Base-by-base conservation (phyloP, 306 rosid species). In the Urtica urens region DNA sequence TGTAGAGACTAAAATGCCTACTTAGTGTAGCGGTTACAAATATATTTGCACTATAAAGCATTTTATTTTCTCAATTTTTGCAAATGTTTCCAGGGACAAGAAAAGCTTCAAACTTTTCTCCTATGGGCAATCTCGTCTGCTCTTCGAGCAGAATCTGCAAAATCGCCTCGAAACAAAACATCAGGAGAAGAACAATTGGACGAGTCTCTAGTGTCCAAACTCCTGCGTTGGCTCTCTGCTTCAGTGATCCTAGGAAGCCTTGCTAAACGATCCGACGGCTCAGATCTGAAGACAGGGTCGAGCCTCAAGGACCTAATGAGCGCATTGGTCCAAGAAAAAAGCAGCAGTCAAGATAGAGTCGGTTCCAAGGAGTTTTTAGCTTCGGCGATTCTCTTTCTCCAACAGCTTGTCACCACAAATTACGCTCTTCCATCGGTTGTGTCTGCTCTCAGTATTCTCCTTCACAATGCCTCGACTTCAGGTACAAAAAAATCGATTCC, bases 151-250 rank as follows among this genome's bases (percentile, higher is more conserved):
- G 81, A 75, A 21, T 74, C 79, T 58, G 60, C 52, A 22, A 58
- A 31, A 57, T 61, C 30, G 70, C 64, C 23, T 60, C 62, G 46
- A 61, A 45, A 49, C 41, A 63, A 53, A 31, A 68, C 76, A 38
- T 44, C 39, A 16, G 50, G 55, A 49, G 81, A 71, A 28, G 61
- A 64, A 42, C 65, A 63, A 34, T 42, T 6, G 1, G 70, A 75
- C 29, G 68, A 72, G 59, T 71, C 76, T 1, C 43, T 81, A 67
- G 57, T 64, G 48, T 75, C 74, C 14, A 75, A 72, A 55, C 53
- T 84, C 55, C 57, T 84, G 35, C 85, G 76, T 10, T 90, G 95
- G 97, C 72, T 90, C 42, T 64, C 78, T 54, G 95, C 97, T 17
- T 56, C 81, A 11, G 69, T 75, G 53, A 79, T 85, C 65, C 63